Base-by-base conservation (phyloP, 2,329 filamentous ascomycete species). In the Aaosphaeria pasadenensis region DNA sequence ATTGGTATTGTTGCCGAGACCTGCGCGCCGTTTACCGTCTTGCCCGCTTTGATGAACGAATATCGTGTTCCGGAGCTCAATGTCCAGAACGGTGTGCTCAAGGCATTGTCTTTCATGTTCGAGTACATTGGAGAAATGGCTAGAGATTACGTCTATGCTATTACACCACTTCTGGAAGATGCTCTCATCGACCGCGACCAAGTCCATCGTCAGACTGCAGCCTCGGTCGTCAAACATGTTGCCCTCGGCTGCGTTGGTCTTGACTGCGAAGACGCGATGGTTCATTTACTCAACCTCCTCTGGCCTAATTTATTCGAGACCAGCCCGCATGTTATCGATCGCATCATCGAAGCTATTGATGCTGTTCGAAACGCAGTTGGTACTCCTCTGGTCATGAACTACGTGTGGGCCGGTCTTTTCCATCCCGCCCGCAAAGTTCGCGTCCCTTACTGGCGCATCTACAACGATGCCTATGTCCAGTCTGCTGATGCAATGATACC, bases 81-180 rank as follows among this genome's bases (percentile, higher is more conserved):
- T 68, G 94, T 99, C 29, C 94, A 99, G 70, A 99, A 99, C 60
- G 94, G 94, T 74, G 94, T 99, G 32, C 85, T 99, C 67, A 99
- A 99, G 72, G 91, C 91, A 5, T 81, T 99, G 45, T 95, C 89
- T 5, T 99, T 99, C 80, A 80, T 99, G 52, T 99, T 97, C 66
- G 94, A 99, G 68, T 99, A 99, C 74, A 99, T 99, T 69, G 94
- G 94, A 54, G 94, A 99, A 73, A 97, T 99, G 94, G 90, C 91
- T 55, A 99, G 97, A 75, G 94, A 99, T 72, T 99, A 99, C 69
- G 94, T 99, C 66, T 99, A 99, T 66, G 94, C 95, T 13, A 91
- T 99, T 32, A 96, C 91, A 2, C 94, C 94, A 5, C 78, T 99
- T 7, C 85, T 99, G 2, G 94, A 99, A 68, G 94, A 99, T 67